Conservation (phyloP, 306 rosid genomes). For the Vicia villosa region DNA sequence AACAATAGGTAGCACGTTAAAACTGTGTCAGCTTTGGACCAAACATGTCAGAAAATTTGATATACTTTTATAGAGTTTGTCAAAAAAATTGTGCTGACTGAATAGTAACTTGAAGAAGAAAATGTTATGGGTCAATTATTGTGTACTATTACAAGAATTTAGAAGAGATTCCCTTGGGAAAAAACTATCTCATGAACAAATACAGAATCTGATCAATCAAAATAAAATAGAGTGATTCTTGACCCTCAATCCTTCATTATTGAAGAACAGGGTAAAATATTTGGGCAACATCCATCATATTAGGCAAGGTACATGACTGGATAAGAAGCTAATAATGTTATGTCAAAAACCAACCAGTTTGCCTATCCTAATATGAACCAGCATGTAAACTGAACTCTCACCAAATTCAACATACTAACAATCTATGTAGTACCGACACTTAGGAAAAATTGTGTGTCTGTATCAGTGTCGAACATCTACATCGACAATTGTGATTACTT, state of each 20-base stretch:
- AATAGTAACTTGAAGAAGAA: background rate
- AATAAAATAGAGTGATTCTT: conserved; percentile 1
- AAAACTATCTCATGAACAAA: conserved; percentile 12
- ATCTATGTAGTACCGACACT: too few relatives aligned
- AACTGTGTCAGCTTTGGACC: conserved; percentile 47
- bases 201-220: conserved; percentile 19
- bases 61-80: conserved; percentile 20
- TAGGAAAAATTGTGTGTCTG: too few relatives aligned
- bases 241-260: conserved; percentile 21
- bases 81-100: conserved; percentile 30
- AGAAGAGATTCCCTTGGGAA: conserved; percentile 1
- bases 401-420: conserved; percentile 1
- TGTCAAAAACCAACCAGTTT: conserved; percentile 17
- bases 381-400: background rate
- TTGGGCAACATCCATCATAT: background rate
- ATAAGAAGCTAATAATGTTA: background rate
- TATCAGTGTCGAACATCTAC: too few relatives aligned
- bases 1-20: conserved; percentile 43
- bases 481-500: too few relatives aligned
- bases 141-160: conserved; percentile 29
- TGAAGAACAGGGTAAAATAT: conserved; percentile 8
- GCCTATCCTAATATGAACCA: conserved; percentile 12
- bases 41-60: conserved; percentile 46
- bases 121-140: conserved; percentile 35
- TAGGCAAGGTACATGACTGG: conserved; percentile 25